Conservation (phyloP, 257 asterid genomes). For the Solanum lignicaule region DNA sequence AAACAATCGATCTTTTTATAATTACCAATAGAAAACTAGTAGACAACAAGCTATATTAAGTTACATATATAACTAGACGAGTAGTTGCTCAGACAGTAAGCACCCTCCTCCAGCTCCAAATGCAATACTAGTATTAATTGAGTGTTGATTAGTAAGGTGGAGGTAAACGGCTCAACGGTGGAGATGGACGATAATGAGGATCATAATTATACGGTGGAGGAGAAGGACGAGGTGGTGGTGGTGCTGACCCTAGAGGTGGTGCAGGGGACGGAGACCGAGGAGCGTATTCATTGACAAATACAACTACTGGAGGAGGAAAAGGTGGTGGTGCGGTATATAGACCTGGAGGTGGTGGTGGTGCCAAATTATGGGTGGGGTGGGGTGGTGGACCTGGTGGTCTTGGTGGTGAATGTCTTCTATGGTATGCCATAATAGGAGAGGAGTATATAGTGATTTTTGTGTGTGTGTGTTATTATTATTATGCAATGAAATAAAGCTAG, state of each 20-base stretch:
- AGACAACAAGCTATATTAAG: neutral
- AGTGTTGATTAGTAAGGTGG: constrained; percentile 3
- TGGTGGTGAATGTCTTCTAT: neutral
- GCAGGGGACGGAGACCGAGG: neutral
- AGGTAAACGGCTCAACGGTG: neutral
- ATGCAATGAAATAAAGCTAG: neutral
- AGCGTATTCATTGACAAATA: neutral
- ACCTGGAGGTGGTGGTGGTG: neutral
- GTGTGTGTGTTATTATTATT: neutral
- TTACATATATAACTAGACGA: no score
- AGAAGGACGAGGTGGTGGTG: neutral
- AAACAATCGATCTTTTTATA: neutral
- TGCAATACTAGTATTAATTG: neutral
- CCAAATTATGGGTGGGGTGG: neutral
- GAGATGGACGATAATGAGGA: neutral
- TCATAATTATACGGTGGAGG: neutral
- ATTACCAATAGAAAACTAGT: neutral
- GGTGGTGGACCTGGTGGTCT: neutral
- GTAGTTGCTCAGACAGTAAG: no score
- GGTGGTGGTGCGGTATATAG: neutral
- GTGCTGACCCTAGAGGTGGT: neutral
- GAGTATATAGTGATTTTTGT: neutral
- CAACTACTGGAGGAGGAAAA: neutral
- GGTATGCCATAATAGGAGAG: constrained; percentile 1
- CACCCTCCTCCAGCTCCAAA: neutral